phyloP scores from a whole-genome alignment of 371 early-diverging fungal genomes.

The Mortierella sp. region DNA sequence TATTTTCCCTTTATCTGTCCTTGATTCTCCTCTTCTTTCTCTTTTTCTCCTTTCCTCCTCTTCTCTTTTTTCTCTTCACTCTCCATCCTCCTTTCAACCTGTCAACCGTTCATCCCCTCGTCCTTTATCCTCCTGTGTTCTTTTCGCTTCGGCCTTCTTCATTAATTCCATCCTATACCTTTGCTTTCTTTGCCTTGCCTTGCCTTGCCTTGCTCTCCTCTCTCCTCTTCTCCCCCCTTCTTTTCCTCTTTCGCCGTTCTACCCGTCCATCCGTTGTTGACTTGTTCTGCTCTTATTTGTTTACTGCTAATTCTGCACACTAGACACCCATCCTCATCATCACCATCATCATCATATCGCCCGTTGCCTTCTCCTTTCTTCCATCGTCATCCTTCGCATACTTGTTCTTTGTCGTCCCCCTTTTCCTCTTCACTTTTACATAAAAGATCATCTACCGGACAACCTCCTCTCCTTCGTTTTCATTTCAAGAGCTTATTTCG shows the following conservation, averaged over 20 bases:
- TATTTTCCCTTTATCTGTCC: conserved; percentile 6
- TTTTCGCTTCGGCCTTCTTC: not conserved
- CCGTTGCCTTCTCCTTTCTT: not conserved
- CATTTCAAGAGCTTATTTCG: not conserved
- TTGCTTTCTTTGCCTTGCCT: not conserved
- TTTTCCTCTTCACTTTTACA: not conserved
- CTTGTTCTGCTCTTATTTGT: not conserved
- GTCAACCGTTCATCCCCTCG: not conserved
- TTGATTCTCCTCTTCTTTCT: not conserved
- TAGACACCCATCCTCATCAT: conserved; percentile 1
- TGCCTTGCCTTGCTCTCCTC: not conserved
- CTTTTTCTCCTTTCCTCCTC: conserved; percentile 4
- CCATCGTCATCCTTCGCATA: conserved; percentile 1
- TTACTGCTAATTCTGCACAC: not conserved
- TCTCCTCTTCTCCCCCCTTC: not conserved
- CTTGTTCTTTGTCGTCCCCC: not conserved
- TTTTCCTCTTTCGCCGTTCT: conserved; percentile 12
- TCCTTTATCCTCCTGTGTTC: not conserved
- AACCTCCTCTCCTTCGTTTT: not conserved
- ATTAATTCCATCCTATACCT: conserved; percentile 8
- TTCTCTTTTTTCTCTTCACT: conserved; percentile 7
- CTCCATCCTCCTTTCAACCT: conserved; percentile 1
- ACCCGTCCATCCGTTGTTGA: not conserved
- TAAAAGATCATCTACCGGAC: not conserved
- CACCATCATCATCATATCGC: no score